Percentiles rank a stretch among this genome's conserved stretches.
Evolutionary conservation across 2,329 filamentous ascomycete genomes (phyloP).

Genomic region (Sporothrix curviconia): DNA sequence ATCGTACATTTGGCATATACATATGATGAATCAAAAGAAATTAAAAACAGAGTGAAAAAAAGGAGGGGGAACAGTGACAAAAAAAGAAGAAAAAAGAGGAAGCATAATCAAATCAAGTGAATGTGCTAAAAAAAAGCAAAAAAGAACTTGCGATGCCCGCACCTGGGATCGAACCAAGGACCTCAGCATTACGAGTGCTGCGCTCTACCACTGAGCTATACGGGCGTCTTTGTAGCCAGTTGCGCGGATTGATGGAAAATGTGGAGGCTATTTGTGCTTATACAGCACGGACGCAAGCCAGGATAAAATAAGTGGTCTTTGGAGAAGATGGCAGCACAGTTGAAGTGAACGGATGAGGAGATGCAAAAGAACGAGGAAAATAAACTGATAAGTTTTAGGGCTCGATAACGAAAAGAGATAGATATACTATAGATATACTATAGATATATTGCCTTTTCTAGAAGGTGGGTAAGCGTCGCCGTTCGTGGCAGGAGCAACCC

Average conservation of each 20-base stretch:
- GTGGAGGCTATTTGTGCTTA: not conserved
- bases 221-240: conserved; percentile 8
- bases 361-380: not conserved
- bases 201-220: conserved; percentile 20
- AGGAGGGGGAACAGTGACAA: not conserved
- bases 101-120: not conserved
- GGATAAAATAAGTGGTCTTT: not conserved
- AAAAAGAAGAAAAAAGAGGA: not conserved
- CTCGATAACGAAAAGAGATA: too few species aligned
- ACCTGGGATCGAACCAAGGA: conserved; percentile 19
- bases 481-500: too few species aligned
- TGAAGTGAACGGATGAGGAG: not conserved
- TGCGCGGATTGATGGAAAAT: not conserved
- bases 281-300: not conserved
- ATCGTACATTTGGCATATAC: too few species aligned
- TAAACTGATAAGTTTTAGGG: too few species aligned
- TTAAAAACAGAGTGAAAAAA: not conserved
- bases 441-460: too few species aligned
- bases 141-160: conserved; percentile 12
- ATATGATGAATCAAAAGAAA: not conserved
- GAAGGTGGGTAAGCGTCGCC: too few species aligned
- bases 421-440: too few species aligned
- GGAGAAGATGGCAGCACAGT: not conserved
- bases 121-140: not conserved
- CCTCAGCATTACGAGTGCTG: conserved; percentile 20